A percentile compares a stretch with the other conserved stretches of the same genome.
These are phyloP conservation scores for Acidiella bohemica DNA, from an alignment of 495 filamentous ascomycete species.

Conservation along the genomic window DNA sequence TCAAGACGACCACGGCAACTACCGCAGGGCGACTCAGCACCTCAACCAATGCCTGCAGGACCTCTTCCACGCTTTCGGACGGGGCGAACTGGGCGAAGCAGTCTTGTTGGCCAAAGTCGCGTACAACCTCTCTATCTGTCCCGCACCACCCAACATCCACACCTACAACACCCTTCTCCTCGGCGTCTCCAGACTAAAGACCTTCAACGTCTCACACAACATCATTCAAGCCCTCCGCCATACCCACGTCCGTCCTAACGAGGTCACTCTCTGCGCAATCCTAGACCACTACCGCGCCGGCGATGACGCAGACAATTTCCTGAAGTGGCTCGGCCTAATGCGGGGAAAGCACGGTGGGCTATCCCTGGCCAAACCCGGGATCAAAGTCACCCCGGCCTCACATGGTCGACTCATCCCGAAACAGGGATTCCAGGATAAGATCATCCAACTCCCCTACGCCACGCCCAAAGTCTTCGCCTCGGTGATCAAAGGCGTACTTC, in stretches of 20 bases:
- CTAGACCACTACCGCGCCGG: constrained; percentile 39
- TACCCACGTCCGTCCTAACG: constrained; percentile 38
- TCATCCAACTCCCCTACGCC: constrained; percentile 25
- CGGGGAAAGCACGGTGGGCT: constrained; percentile 22
- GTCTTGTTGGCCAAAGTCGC: constrained; percentile 44
- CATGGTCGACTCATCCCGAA: constrained; percentile 11
- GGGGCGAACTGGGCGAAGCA: neutral
- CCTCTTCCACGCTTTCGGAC: constrained; percentile 5
- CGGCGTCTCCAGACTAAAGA: constrained; percentile 39
- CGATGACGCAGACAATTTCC: constrained; percentile 17
- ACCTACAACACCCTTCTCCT: constrained; percentile 55
- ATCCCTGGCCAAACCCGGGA: constrained; percentile 21
- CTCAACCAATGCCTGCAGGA: constrained; percentile 20
- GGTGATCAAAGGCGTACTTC: constrained; percentile 24
- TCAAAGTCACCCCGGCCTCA: constrained; percentile 21
- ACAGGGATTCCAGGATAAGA: constrained; percentile 13
- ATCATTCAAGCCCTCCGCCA: constrained; percentile 41
- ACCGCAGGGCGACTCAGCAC: constrained; percentile 6
- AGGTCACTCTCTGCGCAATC: constrained; percentile 38
- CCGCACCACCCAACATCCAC: constrained; percentile 42
- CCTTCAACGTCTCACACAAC: constrained; percentile 36
- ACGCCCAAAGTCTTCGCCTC: constrained; percentile 24
- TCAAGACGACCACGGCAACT: constrained; percentile 22
- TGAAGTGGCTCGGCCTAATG: constrained; percentile 20
- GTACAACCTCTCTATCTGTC: constrained; percentile 48